phyloP scores from a whole-genome alignment of 140 eudicot species.

The Flaveria floridana region DNA sequence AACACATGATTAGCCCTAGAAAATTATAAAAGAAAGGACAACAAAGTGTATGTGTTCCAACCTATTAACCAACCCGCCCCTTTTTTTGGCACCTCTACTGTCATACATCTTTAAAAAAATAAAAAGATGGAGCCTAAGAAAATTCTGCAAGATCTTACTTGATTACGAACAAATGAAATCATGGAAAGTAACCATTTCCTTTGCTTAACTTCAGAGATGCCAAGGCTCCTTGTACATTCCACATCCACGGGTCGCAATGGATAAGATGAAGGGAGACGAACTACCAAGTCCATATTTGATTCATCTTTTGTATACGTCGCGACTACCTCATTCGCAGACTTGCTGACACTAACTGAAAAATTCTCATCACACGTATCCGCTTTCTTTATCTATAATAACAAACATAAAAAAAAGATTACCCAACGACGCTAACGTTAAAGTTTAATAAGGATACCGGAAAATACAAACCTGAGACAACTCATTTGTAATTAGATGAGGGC shows the following conservation, averaged over 20 bases:
- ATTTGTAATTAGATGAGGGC: conserved; percentile 75
- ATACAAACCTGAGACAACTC: conserved; percentile 82
- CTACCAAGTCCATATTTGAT: conserved; percentile 90
- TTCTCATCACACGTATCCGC: conserved; percentile 73
- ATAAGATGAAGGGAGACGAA: conserved; percentile 91
- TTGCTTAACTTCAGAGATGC: conserved; percentile 84
- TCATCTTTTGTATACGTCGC: conserved; percentile 98
- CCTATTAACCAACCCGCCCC: neutral
- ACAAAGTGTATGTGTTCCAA: neutral
- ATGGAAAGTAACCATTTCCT: conserved; percentile 97
- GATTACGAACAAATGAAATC: conserved; percentile 87
- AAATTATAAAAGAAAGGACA: neutral
- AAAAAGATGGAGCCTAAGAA: neutral
- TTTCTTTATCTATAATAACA: conserved; percentile 70
- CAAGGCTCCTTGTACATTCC: conserved; percentile 93
- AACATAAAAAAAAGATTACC: neutral
- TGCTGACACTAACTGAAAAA: conserved; percentile 88
- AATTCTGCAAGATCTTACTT: conserved; percentile 44
- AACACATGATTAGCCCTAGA: too few relatives aligned
- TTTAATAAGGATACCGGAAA: neutral
- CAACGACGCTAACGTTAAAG: neutral
- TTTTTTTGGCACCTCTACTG: neutral
- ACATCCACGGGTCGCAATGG: conserved; percentile 82
- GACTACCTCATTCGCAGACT: conserved; percentile 88
- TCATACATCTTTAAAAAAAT: neutral